phyloP scores from a whole-genome alignment of 306 rosid species.

The Sicyos baderoa region DNA sequence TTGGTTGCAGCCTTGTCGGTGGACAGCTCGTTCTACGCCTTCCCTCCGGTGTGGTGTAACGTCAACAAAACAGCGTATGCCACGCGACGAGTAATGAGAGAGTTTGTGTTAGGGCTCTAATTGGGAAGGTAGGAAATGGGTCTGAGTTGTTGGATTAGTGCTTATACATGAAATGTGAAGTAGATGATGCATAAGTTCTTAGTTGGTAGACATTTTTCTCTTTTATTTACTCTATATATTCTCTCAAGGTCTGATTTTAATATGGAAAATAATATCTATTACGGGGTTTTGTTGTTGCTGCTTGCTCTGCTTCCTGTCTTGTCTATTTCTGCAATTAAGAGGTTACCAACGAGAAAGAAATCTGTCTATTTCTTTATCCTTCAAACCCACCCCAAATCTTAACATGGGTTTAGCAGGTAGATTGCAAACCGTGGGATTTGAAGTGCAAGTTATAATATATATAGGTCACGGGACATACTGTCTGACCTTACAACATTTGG shows the following conservation, averaged over 20 bases:
- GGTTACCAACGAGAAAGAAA: too few relatives aligned
- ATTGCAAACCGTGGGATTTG: too few relatives aligned
- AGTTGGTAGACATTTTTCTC: background rate
- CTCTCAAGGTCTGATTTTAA: background rate
- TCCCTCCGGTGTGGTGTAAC: conserved; percentile 63
- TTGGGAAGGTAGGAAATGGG: background rate
- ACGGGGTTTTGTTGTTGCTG: conserved; percentile 11
- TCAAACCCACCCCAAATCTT: too few relatives aligned
- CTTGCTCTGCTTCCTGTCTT: conserved; percentile 1
- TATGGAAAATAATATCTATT: background rate
- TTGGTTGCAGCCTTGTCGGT: conserved; percentile 47
- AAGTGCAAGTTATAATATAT: too few relatives aligned
- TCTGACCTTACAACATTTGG: too few relatives aligned
- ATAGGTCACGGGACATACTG: too few relatives aligned
- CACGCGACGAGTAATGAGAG: background rate
- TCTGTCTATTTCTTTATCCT: too few relatives aligned
- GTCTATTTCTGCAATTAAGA: background rate
- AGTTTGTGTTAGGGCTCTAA: conserved; percentile 6
- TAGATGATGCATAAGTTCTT: conserved; percentile 12
- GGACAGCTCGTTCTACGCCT: conserved; percentile 71
- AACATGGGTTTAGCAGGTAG: too few relatives aligned
- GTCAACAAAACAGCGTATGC: conserved; percentile 7
- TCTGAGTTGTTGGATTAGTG: background rate
- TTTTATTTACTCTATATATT: background rate
- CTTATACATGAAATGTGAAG: conserved; percentile 12